Base-by-base conservation (phyloP, 2,329 filamentous ascomycete genomes). In the Nemania diffusa region DNA sequence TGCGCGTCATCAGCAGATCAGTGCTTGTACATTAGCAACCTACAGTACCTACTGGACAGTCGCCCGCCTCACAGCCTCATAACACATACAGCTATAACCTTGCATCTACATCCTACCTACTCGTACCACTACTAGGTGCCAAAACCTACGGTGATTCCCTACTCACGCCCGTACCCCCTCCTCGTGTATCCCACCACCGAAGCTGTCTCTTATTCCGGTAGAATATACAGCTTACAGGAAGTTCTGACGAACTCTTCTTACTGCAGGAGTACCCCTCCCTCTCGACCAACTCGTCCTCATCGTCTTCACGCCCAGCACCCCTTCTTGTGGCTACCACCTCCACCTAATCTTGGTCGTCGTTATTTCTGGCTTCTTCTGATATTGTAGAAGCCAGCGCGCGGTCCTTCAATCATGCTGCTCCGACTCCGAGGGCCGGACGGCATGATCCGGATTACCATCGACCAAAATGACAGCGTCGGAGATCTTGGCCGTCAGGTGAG, bases 371-470 rank as follows among this genome's bases (percentile, higher is more conserved):
- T 6, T 50, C 48, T 51, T 7, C 24, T 13, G 48, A 51, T 27
- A 51, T 22, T n/a, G 24, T 9, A n/a, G 17, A 20, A n/a, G 11
- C 34, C 5, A 17, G 51, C 5, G n/a, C 3, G 66, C 67, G 34
- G 32, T 34, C 5, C 59, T n/a, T 29, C 48, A 82, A 82, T 77
- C 71, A 97, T 97, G 89, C 86, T 97, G 76, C 84, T 97, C 64
- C 89, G 94, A 79, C 92, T 97, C 73, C 91, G 94, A 75, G 94
- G 94, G 78, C 93, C 92, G 71, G 94, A 97, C 83, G 96, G 96
- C 83, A 96, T 96, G 85, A 91, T 94, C 80, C 91, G 96, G 73
- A 84, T 98, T 75, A 92, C 86, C 58, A 88, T 97, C 73, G 90
- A 94, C 73, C 87, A 90, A 57, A 85, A 87, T 48, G 90, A 92